phyloP scores from a whole-genome alignment of 345 rosid species.

The Melaleuca alternifolia region DNA sequence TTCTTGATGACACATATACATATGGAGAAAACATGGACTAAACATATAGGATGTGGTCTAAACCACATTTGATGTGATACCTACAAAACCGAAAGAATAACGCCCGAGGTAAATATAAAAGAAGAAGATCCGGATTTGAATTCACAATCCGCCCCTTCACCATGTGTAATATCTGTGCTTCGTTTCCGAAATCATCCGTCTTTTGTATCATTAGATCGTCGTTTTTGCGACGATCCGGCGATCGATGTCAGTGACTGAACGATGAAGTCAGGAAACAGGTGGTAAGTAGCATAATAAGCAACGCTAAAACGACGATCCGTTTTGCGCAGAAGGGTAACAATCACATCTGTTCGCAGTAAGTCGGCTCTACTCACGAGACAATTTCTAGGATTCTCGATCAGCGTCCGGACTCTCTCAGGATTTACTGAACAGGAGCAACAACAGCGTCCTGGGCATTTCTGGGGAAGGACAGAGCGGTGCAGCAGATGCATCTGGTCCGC shows the following conservation, averaged over 20 bases:
- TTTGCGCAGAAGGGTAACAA: background rate
- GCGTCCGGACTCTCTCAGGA: background rate
- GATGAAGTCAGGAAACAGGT: too few species aligned
- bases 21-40: background rate
- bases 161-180: background rate
- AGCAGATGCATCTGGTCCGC: background rate
- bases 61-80: background rate
- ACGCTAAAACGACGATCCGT: too few species aligned
- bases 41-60: background rate
- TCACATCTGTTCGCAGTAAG: too few species aligned
- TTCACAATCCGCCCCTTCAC: rapidly evolving
- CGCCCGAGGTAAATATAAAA: background rate
- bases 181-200: background rate
- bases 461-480: background rate
- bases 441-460: background rate
- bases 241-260: too few species aligned
- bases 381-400: background rate
- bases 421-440: background rate
- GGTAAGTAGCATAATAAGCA: too few species aligned
- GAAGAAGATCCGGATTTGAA: rapidly evolving
- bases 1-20: background rate
- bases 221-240: background rate
- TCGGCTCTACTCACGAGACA: background rate
- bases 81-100: background rate
- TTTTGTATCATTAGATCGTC: background rate